phyloP scores from a whole-genome alignment of 257 asterid genomes.

The Rhazya stricta region DNA sequence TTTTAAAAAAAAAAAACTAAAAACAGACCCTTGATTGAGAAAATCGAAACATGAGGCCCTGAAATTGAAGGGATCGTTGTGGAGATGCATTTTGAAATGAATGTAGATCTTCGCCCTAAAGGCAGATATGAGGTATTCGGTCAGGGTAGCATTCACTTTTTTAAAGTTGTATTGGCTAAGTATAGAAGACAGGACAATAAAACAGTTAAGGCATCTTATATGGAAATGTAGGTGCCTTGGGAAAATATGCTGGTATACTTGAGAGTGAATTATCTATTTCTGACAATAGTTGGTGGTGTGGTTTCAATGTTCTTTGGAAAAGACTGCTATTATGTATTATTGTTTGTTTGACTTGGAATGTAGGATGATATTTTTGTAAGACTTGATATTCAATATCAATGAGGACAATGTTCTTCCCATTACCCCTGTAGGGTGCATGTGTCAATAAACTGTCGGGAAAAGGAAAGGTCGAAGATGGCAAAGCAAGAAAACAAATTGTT shows the following conservation, averaged over 20 bases:
- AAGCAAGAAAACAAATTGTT: constrained; percentile 86
- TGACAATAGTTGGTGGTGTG: neutral
- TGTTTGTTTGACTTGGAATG: neutral
- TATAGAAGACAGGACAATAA: neutral
- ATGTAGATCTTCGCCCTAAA: neutral
- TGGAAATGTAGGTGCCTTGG: neutral
- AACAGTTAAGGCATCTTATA: neutral
- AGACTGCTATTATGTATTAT: neutral
- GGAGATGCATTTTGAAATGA: neutral
- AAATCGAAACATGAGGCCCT: too few relatives aligned
- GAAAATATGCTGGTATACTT: neutral
- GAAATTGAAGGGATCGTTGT: neutral
- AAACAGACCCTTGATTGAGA: too few relatives aligned
- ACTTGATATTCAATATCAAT: neutral
- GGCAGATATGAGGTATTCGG: neutral
- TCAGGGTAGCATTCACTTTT: neutral
- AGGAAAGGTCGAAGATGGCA: constrained; percentile 77
- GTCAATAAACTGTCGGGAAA: constrained; percentile 73
- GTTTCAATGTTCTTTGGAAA: neutral
- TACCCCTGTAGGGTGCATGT: constrained; percentile 71
- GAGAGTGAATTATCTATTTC: neutral
- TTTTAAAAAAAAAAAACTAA: too few relatives aligned
- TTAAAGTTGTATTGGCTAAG: neutral
- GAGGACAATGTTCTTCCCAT: neutral
- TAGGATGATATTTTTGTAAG: neutral